These are phyloP conservation scores for Dysphania ambrosioides DNA, from an alignment of 148 eudicot species.

Conservation along the genomic window DNA sequence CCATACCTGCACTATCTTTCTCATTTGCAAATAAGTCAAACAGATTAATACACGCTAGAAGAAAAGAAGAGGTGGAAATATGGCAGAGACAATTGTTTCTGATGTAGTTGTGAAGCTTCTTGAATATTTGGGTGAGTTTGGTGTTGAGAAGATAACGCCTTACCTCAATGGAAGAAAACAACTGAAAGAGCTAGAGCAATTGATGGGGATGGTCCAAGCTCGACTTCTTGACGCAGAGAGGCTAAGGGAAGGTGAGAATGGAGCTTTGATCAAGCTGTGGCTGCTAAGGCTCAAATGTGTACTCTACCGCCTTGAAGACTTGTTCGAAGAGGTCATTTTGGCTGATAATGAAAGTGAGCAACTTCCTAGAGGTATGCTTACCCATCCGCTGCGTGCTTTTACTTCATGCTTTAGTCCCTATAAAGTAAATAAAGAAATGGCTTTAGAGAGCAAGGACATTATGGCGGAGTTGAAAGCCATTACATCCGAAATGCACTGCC, in stretches of 20 bases:
- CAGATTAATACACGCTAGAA: neutral
- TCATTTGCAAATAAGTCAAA: neutral
- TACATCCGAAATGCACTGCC: neutral
- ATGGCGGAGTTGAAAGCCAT: neutral
- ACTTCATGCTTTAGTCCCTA: neutral
- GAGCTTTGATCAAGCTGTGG: conserved; percentile 10
- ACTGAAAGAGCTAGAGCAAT: conserved; percentile 3
- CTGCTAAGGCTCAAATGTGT: conserved; percentile 9
- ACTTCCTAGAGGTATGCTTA: neutral
- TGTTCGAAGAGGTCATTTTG: conserved; percentile 11
- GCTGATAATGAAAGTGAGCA: neutral
- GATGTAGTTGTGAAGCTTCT: neutral
- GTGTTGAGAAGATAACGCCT: neutral
- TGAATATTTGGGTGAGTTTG: neutral
- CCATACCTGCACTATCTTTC: too few relatives aligned
- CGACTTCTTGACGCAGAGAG: conserved; percentile 13
- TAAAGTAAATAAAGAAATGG: neutral
- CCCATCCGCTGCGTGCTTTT: too few relatives aligned
- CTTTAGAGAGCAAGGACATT: conserved; percentile 4
- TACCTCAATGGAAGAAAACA: conserved; percentile 11
- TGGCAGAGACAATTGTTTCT: conserved; percentile 16
- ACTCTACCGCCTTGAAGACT: conserved; percentile 11
- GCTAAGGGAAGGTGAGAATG: conserved; percentile 2
- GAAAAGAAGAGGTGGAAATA: neutral
- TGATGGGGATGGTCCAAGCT: conserved; percentile 12